Evolutionary conservation across 2,329 filamentous ascomycete genomes (phyloP), one percentile per base, ranked within the genome.

Genomic region (Aspergillus fumigatiaffinis): DNA sequence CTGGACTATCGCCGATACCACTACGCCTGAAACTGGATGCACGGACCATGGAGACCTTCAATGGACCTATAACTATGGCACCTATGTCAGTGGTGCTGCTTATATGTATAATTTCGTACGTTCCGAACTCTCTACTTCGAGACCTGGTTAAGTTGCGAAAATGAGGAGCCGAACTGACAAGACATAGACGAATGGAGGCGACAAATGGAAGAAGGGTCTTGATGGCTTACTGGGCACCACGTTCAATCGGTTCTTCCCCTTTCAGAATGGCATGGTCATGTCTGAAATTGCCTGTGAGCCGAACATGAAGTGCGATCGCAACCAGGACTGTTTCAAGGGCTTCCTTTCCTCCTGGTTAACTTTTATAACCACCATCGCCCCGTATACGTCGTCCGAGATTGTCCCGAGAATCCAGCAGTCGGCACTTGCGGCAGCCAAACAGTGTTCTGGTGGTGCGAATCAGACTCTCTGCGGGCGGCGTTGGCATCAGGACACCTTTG

Each of bases 301-400:
- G 2, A 76, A 71, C 9, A 68, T 71, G 28, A 83, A 77, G 42
- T 94, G 90, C 76, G 87, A 87, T 54, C 80, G 83, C 50, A 90
- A 93, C 66, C 89, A 91, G 79, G 73, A 84, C 58, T 85, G 83
- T 2, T 92, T 89, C 82, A 91, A 91, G 74, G 87, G 87, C 21
- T 88, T 87, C 63, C 78, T 90, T 17, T 81, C 85, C 63, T 83
- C 87, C 26, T 90, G 87, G 85, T 75, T 91, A 63, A 80, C 85
- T 2, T 79, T 82, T 32, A 79, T 84, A 4, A 82, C 84, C 3
- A 81, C 87, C 63, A 64, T 91, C 25, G 87, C 83, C 0, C 87
- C 88, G 0, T 81, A 80, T 54, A 86, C 82, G 1, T 69, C 70
- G 21, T 73, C 79, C 1, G 73, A 70, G 46, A 84, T 92, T 61